Conservation (phyloP, 768 basidiomycete species). For the Macrolepiota fuliginosa region DNA sequence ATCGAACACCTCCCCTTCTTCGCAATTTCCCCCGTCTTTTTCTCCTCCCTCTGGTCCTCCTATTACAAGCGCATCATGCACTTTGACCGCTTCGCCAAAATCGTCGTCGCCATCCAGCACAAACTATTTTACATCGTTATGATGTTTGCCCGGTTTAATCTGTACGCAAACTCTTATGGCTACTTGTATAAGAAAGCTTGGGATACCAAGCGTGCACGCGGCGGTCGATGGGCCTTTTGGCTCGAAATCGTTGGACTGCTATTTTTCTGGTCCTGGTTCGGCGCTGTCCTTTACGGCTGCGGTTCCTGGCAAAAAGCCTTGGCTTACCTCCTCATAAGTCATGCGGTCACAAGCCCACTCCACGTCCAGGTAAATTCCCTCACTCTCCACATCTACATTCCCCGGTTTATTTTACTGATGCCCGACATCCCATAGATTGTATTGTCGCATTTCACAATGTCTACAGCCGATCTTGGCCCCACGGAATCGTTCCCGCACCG, state of each 20-base stretch:
- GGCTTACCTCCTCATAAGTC: constrained; percentile 79
- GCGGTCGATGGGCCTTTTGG: constrained; percentile 76
- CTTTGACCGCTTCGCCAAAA: constrained; percentile 67
- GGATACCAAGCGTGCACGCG: constrained; percentile 59
- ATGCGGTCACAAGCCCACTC: constrained; percentile 83
- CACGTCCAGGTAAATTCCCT: constrained; percentile 82
- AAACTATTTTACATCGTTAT: constrained; percentile 91
- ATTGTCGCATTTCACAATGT: constrained; percentile 95
- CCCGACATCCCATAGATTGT: constrained; percentile 63
- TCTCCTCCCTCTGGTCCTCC: constrained; percentile 85
- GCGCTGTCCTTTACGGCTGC: constrained; percentile 62
- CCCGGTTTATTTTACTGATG: not conserved
- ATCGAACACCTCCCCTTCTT: constrained; percentile 92
- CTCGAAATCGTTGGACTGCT: constrained; percentile 71
- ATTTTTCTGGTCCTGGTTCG: constrained; percentile 93
- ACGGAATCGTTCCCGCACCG: constrained; percentile 90
- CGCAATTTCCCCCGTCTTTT: constrained; percentile 87
- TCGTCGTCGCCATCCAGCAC: constrained; percentile 79
- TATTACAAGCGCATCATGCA: constrained; percentile 89
- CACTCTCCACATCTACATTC: not conserved
- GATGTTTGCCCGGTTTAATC: constrained; percentile 90
- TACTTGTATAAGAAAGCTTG: constrained; percentile 68
- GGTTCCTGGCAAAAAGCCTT: constrained; percentile 70
- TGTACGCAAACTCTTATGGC: constrained; percentile 83
- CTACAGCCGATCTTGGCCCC: constrained; percentile 88